Evolutionary conservation across 1,139 yeast genomes (phyloP).

Genomic region (Saccharomyces hybrid): DNA sequence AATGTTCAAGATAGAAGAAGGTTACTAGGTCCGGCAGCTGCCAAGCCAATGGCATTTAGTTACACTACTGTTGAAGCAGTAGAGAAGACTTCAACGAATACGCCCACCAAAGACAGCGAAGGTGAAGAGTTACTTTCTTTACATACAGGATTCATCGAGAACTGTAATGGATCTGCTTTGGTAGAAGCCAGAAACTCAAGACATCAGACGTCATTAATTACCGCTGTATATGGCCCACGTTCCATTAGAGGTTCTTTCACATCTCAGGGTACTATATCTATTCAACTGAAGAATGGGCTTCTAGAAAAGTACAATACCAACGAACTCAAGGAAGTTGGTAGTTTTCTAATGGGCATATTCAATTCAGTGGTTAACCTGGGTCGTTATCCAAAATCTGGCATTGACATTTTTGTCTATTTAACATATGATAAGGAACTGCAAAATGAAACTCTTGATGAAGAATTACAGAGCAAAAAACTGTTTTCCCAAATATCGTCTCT

Average conservation of each 20-base stretch:
- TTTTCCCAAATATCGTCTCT: slow-evolving; percentile 12
- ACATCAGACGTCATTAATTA: slow-evolving; percentile 40
- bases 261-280: slow-evolving; percentile 60
- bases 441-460: slow-evolving; percentile 5
- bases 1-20: slow-evolving; percentile 60
- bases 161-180: slow-evolving; percentile 80
- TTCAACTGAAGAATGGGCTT: slow-evolving; percentile 48
- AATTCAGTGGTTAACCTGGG: slow-evolving; percentile 47
- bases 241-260: slow-evolving; percentile 75
- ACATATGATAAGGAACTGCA: slow-evolving; percentile 29
- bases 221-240: slow-evolving; percentile 81
- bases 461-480: not conserved
- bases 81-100: not conserved
- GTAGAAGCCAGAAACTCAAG: slow-evolving; percentile 51
- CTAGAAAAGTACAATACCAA: slow-evolving; percentile 28
- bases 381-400: slow-evolving; percentile 83
- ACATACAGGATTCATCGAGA: slow-evolving; percentile 56
- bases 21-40: slow-evolving; percentile 57
- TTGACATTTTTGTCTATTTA: slow-evolving; percentile 64
- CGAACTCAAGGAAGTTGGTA: slow-evolving; percentile 31
- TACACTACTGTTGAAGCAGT: slow-evolving; percentile 13
- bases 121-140: slow-evolving; percentile 29
- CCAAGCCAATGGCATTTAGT: slow-evolving; percentile 43
- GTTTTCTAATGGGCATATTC: slow-evolving; percentile 32
- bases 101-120: not conserved